Percentiles rank a stretch among this genome's conserved stretches.
phyloP scores from a whole-genome alignment of 163 green algal species.

The Scenedesmus sp. region DNA sequence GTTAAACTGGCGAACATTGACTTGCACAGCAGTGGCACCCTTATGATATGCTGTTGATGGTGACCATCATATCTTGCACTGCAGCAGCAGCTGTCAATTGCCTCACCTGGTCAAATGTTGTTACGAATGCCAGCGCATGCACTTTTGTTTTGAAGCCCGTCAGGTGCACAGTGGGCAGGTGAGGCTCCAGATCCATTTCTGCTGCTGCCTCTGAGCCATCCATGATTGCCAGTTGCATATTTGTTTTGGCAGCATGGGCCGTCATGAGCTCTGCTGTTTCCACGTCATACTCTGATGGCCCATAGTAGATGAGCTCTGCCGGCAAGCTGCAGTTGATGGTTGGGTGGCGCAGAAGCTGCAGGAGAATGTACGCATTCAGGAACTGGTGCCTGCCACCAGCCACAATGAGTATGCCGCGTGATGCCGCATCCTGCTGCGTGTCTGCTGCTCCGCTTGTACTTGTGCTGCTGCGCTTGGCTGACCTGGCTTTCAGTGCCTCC shows the following conservation, averaged over 20 bases:
- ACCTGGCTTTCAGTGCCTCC: background rate
- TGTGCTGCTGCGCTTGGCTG: background rate
- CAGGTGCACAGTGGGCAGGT: background rate
- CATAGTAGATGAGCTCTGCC: conserved; percentile 40
- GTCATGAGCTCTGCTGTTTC: background rate
- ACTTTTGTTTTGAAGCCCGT: conserved; percentile 30
- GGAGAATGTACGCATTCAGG: conserved; percentile 25
- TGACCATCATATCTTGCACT: too few species aligned
- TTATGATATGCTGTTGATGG: too few species aligned
- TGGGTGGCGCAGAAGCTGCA: conserved; percentile 26
- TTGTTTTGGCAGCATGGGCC: background rate
- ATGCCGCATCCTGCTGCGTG: background rate
- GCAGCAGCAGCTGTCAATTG: background rate
- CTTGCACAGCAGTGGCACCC: background rate
- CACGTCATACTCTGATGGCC: background rate
- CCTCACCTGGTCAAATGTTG: conserved; percentile 32
- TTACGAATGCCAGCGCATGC: conserved; percentile 33
- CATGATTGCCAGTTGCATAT: background rate
- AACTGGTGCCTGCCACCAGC: conserved; percentile 29
- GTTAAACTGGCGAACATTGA: background rate
- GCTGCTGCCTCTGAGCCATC: background rate
- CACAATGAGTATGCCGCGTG: conserved; percentile 24
- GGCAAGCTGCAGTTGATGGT: conserved; percentile 19
- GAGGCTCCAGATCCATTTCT: background rate
- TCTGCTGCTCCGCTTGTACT: background rate